Conservation (phyloP, 2,329 filamentous ascomycete genomes). For the Truncatella angustata region DNA sequence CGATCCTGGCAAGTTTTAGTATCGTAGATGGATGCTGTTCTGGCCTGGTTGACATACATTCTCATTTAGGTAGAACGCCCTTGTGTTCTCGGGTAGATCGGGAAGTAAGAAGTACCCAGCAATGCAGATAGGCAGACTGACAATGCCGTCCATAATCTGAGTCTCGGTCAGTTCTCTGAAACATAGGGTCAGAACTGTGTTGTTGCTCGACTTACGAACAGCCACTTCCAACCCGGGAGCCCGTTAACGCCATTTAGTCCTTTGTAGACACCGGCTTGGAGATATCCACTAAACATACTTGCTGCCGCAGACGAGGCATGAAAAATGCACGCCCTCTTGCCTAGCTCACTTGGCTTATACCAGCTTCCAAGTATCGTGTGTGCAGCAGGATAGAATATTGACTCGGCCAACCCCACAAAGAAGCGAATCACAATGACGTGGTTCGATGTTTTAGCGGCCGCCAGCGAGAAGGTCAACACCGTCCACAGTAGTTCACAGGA, state of each 20-base stretch:
- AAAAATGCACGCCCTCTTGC: slow-evolving; percentile 49
- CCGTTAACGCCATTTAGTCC: slow-evolving; percentile 48
- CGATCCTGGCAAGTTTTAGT: slow-evolving; percentile 15
- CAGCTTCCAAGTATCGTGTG: slow-evolving; percentile 44
- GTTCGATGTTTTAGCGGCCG: slow-evolving; percentile 27
- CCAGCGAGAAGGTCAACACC: slow-evolving; percentile 31
- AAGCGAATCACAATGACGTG: slow-evolving; percentile 42
- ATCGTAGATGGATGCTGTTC: not conserved
- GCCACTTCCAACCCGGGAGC: slow-evolving; percentile 52
- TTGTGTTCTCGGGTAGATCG: slow-evolving; percentile 21
- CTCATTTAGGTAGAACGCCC: slow-evolving; percentile 19
- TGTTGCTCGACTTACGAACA: slow-evolving; percentile 35
- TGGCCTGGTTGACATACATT: not conserved
- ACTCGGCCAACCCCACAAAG: slow-evolving; percentile 41
- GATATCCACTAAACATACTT: slow-evolving; percentile 56
- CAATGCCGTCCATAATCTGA: slow-evolving; percentile 52
- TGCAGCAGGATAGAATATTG: slow-evolving; percentile 37
- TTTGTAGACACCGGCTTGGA: slow-evolving; percentile 52
- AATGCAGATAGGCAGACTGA: slow-evolving; percentile 54
- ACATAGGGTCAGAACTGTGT: not conserved
- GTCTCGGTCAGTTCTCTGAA: not conserved
- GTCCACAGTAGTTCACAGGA: slow-evolving; percentile 36
- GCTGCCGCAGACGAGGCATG: slow-evolving; percentile 50
- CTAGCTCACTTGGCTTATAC: slow-evolving; percentile 43
- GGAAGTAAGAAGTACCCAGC: slow-evolving; percentile 44